Evolutionary conservation across 441 rosid genomes (phyloP), one percentile per base, ranked within the genome.

Genomic region (Populus hybrid): DNA sequence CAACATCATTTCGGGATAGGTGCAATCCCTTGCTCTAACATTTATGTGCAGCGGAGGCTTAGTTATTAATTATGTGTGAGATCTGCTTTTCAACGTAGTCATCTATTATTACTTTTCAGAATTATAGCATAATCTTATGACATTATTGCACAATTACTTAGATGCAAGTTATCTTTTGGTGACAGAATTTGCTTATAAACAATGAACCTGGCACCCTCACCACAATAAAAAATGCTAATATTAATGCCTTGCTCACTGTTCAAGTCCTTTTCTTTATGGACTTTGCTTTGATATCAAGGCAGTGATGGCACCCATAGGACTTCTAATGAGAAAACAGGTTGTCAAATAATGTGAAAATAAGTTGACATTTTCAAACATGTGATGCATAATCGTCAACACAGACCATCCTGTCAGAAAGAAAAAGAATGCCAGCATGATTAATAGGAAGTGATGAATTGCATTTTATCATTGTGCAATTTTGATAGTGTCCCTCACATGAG

Each of bases 1-100:
- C 97, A 32, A 73, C 77, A 82, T 85, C 86, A 80, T 95, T 93
- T 82, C 88, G 95, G 64, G 92, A 95, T 77, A 90, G 99, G 99
- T 92, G 76, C 59, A 34, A 63, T 57, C 73, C 79, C 76, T 74
- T 80, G 53, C 71, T 74, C 40, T 70, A n/a, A 21, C 68, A 67
- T 30, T 69, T 70, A 61, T 38, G 34, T 23, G 32, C 12, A 35
- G 3, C 5, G 12, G 34, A 79, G 24, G 35, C 74, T 73, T 16
- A 61, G 21, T 72, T 36, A 30, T 67, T 42, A 23, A 65, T 66
- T 69, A 66, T 73, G 61, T 35, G 12, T 32, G 61, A 74, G 26
- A 57, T 30, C 53, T 53, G 46, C 36, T 61, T 6, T 77, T 66
- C 35, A 66, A 10, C 1, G 4, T 14, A 1, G 8, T 66, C 30